These are phyloP conservation scores for Aspergillus carlsbadensis DNA, from an alignment of 495 filamentous ascomycete species.

Conservation along the genomic window DNA sequence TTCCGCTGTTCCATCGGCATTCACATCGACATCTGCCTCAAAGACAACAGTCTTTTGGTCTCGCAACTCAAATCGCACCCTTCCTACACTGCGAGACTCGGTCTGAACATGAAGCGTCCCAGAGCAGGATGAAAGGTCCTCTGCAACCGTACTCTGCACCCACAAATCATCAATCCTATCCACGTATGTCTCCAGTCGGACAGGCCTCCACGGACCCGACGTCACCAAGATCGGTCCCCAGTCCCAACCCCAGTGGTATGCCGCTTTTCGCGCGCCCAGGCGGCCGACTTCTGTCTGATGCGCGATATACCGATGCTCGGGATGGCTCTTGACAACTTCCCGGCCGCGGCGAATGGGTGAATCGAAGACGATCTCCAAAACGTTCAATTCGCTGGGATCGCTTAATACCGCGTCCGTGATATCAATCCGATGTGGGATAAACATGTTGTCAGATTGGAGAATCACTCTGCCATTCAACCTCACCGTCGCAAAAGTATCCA, in stretches of 20 bases:
- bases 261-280: conserved; percentile 73
- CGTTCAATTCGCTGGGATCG: conserved; percentile 39
- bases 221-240: conserved; percentile 81
- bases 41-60: neutral
- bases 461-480: conserved; percentile 69
- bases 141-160: conserved; percentile 45
- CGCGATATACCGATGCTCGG: conserved; percentile 52
- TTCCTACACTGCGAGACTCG: conserved; percentile 55
- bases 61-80: conserved; percentile 8
- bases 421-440: conserved; percentile 68
- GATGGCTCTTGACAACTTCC: conserved; percentile 42
- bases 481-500: conserved; percentile 83
- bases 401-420: conserved; percentile 49
- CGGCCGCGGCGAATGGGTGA: conserved; percentile 47
- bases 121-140: conserved; percentile 14
- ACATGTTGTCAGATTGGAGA: conserved; percentile 80
- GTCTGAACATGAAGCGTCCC: conserved; percentile 3
- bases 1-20: conserved; percentile 40
- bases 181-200: conserved; percentile 69
- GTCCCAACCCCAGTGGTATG: conserved; percentile 95
- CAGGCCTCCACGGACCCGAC: conserved; percentile 78
- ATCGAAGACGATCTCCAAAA: conserved; percentile 52
- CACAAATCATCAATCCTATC: conserved; percentile 66
- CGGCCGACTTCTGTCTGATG: conserved; percentile 78
- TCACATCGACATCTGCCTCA: neutral